Conservation (phyloP, 2,329 filamentous ascomycete species). For the Phyllosticta citriasiana region DNA sequence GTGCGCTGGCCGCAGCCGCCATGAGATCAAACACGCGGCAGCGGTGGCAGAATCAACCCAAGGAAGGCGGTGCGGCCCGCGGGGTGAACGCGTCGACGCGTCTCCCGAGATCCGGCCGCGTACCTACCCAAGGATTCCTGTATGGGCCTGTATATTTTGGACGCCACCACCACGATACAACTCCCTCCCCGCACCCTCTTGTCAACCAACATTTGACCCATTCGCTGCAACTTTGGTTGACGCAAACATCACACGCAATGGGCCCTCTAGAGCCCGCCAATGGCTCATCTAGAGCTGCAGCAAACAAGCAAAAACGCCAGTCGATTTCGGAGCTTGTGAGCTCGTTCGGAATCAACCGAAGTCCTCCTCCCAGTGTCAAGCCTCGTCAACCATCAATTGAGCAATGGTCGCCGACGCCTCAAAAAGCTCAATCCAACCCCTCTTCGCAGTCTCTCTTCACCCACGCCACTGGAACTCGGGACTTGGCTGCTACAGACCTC, state of each 20-base stretch:
- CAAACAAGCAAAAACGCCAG: not conserved
- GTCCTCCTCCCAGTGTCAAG: constrained; percentile 23
- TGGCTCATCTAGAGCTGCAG: not conserved
- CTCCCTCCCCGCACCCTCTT: no score
- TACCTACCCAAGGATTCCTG: no score
- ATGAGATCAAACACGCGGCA: no score
- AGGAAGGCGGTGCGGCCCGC: no score
- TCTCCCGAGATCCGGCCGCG: no score
- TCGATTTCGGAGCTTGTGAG: not conserved
- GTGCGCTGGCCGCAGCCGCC: no score
- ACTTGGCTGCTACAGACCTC: not conserved
- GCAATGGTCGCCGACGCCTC: not conserved
- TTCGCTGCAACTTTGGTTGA: no score
- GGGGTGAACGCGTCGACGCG: no score
- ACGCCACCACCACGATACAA: no score
- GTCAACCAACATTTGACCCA: no score
- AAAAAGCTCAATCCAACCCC: not conserved
- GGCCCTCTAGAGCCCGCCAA: not conserved
- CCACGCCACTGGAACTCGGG: not conserved
- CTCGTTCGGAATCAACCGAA: constrained; percentile 18
- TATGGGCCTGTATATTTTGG: no score
- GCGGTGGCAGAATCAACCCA: no score
- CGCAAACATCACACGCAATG: not conserved
- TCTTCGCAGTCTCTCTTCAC: not conserved
- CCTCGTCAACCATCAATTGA: not conserved